These are phyloP conservation scores for Colletotrichum sansevieriae DNA, from an alignment of 2,329 filamentous ascomycete species.

Conservation along the genomic window DNA sequence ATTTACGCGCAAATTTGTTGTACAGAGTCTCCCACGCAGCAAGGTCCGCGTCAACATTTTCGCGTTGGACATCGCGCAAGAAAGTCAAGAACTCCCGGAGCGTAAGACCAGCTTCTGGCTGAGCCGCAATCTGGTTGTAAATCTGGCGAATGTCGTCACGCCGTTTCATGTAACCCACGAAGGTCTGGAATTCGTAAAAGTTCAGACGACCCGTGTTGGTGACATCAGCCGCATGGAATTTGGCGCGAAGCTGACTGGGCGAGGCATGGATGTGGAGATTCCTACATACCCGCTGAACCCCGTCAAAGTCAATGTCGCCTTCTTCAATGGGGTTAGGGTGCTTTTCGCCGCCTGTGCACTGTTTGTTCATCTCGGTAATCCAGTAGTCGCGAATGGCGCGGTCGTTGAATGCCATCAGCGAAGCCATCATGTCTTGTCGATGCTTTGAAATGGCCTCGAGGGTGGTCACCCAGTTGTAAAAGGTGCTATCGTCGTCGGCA, in stretches of 20 bases:
- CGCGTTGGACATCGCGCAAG: conserved; percentile 78
- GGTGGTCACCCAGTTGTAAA: conserved; percentile 85
- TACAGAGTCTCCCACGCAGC: conserved; percentile 80
- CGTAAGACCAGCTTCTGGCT: conserved; percentile 75
- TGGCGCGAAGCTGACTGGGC: conserved; percentile 76
- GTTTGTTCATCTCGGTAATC: conserved; percentile 83
- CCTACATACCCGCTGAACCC: conserved; percentile 86
- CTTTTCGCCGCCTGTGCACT: conserved; percentile 63
- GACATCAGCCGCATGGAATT: conserved; percentile 81
- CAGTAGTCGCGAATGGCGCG: conserved; percentile 87
- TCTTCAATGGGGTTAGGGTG: conserved; percentile 66
- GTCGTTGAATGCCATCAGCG: conserved; percentile 86
- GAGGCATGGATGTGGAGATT: conserved; percentile 94
- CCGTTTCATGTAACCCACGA: conserved; percentile 86
- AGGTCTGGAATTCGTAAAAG: conserved; percentile 85
- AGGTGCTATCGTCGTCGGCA: conserved; percentile 78
- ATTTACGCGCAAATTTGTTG: conserved; percentile 73
- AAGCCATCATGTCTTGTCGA: conserved; percentile 90
- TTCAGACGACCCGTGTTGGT: conserved; percentile 75
- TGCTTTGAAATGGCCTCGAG: conserved; percentile 88
- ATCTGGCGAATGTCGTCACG: conserved; percentile 84
- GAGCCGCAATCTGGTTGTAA: conserved; percentile 72
- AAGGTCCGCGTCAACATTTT: conserved; percentile 78
- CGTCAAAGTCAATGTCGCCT: conserved; percentile 81
- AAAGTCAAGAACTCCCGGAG: conserved; percentile 82